Evolutionary conservation across 768 basidiomycete species (phyloP).

Genomic region (Mycena galopus): DNA sequence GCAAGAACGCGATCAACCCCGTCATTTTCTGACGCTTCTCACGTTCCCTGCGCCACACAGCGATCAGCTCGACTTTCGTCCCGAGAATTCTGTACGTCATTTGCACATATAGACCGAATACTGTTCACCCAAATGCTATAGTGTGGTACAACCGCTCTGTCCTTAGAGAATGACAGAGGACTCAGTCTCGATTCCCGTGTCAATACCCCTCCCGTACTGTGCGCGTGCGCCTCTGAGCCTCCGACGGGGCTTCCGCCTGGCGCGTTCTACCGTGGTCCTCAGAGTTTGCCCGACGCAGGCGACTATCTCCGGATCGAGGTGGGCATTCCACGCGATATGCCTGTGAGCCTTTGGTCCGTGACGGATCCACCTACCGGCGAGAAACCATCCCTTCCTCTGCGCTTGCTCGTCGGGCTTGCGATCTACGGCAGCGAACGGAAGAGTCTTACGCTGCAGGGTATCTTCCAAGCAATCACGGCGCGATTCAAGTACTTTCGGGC

Average conservation of each 20-base stretch:
- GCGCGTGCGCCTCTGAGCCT: background rate
- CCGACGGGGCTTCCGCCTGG: background rate
- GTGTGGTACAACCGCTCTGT: background rate
- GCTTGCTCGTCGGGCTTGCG: slow-evolving; percentile 63
- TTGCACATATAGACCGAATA: background rate
- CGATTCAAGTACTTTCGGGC: slow-evolving; percentile 67
- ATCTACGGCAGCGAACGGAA: slow-evolving; percentile 70
- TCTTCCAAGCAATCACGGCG: slow-evolving; percentile 66
- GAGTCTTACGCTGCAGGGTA: slow-evolving; percentile 71
- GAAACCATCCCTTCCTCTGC: background rate
- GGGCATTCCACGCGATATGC: background rate
- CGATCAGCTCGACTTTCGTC: background rate
- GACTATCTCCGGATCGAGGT: background rate
- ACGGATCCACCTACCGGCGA: background rate
- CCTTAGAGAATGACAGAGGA: too few relatives aligned
- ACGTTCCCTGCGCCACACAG: slow-evolving; percentile 7
- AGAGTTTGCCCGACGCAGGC: background rate
- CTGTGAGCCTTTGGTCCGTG: slow-evolving; percentile 7
- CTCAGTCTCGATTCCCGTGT: background rate
- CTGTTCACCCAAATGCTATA: background rate
- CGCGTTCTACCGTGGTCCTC: background rate
- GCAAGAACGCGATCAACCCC: background rate
- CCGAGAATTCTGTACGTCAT: background rate
- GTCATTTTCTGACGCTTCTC: background rate
- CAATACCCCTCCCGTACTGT: too few relatives aligned